phyloP scores from a whole-genome alignment of 2,329 filamentous ascomycete species.

The Torrubiella hemipterigena region DNA sequence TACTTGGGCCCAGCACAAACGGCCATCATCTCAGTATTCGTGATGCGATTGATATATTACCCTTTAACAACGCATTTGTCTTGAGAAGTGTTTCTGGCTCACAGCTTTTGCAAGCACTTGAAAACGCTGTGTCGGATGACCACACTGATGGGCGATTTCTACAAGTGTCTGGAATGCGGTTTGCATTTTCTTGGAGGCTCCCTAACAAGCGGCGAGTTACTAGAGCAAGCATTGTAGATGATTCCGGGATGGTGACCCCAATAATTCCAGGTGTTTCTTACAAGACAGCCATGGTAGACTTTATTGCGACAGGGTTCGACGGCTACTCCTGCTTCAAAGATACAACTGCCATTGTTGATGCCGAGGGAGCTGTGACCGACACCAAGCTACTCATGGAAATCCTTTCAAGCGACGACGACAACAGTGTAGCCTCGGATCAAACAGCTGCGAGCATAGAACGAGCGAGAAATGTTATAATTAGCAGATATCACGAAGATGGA shows the following conservation, averaged over 20 bases:
- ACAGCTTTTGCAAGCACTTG: conserved; percentile 9
- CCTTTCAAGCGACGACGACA: too few relatives aligned
- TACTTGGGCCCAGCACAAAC: conserved; percentile 5
- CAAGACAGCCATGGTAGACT: conserved; percentile 8
- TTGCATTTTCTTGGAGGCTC: conserved; percentile 9
- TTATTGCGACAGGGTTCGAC: conserved; percentile 13
- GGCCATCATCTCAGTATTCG: conserved; percentile 8
- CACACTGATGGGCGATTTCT: conserved; percentile 15
- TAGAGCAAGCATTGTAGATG: not conserved
- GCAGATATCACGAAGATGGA: too few relatives aligned
- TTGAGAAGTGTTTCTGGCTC: conserved; percentile 10
- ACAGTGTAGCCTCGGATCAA: too few relatives aligned
- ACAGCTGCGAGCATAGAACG: too few relatives aligned
- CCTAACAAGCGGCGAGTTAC: conserved; percentile 5
- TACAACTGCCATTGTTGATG: conserved; percentile 9
- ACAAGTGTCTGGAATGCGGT: conserved; percentile 10
- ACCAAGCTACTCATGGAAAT: conserved; percentile 10
- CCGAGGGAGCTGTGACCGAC: conserved; percentile 13
- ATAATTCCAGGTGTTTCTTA: not conserved
- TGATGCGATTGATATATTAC: conserved; percentile 14
- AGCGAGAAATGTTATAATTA: too few relatives aligned
- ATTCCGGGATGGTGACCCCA: not conserved
- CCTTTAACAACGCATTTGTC: conserved; percentile 13
- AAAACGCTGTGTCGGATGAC: conserved; percentile 14
- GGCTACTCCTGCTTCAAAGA: conserved; percentile 11